Evolutionary conservation across 371 early-diverging fungal species (phyloP).

Genomic region (Circinella umbellata): DNA sequence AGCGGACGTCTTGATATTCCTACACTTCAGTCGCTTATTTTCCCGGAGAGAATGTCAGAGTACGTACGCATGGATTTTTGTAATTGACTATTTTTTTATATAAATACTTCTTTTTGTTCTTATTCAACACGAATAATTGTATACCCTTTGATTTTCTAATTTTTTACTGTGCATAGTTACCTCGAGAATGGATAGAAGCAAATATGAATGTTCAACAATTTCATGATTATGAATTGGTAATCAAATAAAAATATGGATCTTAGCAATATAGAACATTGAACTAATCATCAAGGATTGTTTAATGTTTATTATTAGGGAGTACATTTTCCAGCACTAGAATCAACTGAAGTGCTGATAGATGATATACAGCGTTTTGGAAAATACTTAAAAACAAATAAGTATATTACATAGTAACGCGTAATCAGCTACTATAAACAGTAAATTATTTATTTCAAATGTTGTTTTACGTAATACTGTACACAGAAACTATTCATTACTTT

Average conservation of each 20-base stretch:
- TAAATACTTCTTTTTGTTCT: too few relatives aligned
- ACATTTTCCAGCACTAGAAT: slow-evolving; percentile 74
- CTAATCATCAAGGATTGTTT: neutral
- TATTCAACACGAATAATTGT: too few relatives aligned
- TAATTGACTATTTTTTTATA: neutral
- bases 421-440: too few relatives aligned
- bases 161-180: neutral
- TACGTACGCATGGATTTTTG: neutral
- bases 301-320: slow-evolving; percentile 52
- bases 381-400: slow-evolving; percentile 12
- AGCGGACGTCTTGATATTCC: slow-evolving; percentile 46
- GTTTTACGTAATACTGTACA: too few relatives aligned
- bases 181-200: neutral
- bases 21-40: slow-evolving; percentile 57
- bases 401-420: neutral
- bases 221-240: neutral
- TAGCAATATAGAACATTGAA: too few relatives aligned
- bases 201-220: neutral
- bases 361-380: slow-evolving; percentile 51
- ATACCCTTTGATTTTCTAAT: too few relatives aligned
- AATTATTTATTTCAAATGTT: too few relatives aligned
- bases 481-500: too few relatives aligned
- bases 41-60: slow-evolving; percentile 45
- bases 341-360: slow-evolving; percentile 45
- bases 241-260: too few relatives aligned